phyloP scores from a whole-genome alignment of 192 early-diverging fungal species.

The Dissophora globulifera region DNA sequence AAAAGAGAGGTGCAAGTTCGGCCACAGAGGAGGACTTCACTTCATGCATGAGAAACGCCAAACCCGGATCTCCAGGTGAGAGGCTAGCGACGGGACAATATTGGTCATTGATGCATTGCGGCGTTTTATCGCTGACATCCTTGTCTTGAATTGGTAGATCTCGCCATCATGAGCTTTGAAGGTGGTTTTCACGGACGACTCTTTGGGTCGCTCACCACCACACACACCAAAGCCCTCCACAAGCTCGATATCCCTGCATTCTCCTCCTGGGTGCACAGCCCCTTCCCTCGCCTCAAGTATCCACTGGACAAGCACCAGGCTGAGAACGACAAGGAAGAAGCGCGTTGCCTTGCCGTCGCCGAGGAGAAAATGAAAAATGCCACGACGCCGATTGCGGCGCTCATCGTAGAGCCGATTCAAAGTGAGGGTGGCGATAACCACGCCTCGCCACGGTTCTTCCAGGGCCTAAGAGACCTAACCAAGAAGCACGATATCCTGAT shows the following conservation, averaged over 20 bases:
- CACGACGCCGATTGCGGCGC: slow-evolving; percentile 66
- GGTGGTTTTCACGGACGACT: slow-evolving; percentile 75
- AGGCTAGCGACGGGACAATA: too few relatives aligned
- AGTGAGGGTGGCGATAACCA: slow-evolving; percentile 80
- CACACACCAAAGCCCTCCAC: slow-evolving; percentile 75
- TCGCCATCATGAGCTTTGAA: slow-evolving; percentile 73
- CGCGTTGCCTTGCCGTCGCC: slow-evolving; percentile 61
- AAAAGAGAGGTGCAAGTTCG: slow-evolving; percentile 60
- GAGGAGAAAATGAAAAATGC: slow-evolving; percentile 61
- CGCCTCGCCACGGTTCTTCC: slow-evolving; percentile 76
- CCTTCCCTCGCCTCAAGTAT: slow-evolving; percentile 75
- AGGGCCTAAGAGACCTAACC: slow-evolving; percentile 66
- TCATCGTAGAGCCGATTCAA: slow-evolving; percentile 79
- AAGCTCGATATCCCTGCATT: slow-evolving; percentile 83
- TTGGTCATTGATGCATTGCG: too few relatives aligned
- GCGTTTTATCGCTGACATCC: too few relatives aligned
- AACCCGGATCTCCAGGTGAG: slow-evolving; percentile 68
- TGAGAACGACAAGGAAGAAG: slow-evolving; percentile 70
- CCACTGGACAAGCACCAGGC: slow-evolving; percentile 67
- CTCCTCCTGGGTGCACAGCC: slow-evolving; percentile 47
- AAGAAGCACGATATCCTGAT: slow-evolving; percentile 65
- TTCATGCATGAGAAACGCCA: slow-evolving; percentile 72
- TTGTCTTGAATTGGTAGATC: slow-evolving; percentile 36
- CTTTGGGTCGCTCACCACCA: slow-evolving; percentile 76
- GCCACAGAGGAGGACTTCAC: slow-evolving; percentile 51